Conservation (phyloP, 345 rosid species). For the Eucalyptus sp. region DNA sequence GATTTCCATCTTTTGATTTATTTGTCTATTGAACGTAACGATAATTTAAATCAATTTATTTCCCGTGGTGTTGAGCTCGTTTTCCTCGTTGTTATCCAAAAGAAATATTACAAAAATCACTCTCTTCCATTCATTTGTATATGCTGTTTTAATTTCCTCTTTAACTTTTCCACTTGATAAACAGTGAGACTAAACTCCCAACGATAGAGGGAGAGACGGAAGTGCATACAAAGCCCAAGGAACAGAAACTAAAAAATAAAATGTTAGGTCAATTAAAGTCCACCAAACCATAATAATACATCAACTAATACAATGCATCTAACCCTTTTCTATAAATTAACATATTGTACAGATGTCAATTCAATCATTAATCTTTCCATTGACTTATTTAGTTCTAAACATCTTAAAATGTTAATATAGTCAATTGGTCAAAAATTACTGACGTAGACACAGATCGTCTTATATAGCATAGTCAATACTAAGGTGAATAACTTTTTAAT, state of each 20-base stretch:
- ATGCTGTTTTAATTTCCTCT: too few relatives aligned
- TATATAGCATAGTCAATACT: accelerated
- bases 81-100: not conserved
- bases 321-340: too few relatives aligned
- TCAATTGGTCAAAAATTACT: accelerated
- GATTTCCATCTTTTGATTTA: not conserved
- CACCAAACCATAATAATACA: not conserved
- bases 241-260: not conserved
- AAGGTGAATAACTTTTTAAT: too few relatives aligned
- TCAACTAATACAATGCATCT: not conserved
- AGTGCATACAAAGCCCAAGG: not conserved
- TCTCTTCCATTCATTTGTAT: not conserved
- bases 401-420: accelerated
- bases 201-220: not conserved
- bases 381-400: not conserved
- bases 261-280: not conserved
- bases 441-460: accelerated
- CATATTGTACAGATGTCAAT: accelerated
- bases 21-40: not conserved
- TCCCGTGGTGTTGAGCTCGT: not conserved
- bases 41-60: too few relatives aligned
- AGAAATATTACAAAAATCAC: not conserved
- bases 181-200: not conserved
- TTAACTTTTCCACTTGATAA: not conserved
- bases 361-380: accelerated